A percentile compares a stretch with the other conserved stretches of the same genome.
Evolutionary conservation across 139 green algal genomes (phyloP).

Genomic region (Coccomyxa sp.): DNA sequence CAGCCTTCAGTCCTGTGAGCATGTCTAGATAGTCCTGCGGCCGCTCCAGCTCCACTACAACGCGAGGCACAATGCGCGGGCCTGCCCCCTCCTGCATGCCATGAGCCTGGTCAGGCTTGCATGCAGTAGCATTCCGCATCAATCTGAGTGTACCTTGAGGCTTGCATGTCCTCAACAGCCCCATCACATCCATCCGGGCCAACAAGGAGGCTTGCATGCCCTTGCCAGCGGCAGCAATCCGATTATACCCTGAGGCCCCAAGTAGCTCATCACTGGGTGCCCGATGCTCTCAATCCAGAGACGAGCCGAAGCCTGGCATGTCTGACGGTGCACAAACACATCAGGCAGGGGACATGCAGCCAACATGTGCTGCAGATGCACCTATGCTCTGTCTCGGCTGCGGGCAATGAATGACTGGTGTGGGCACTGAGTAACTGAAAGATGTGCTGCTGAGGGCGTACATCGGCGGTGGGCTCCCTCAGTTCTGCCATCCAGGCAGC

Average conservation of each 20-base stretch:
- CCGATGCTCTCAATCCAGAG: background rate
- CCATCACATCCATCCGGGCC: too few species aligned
- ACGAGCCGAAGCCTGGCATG: background rate
- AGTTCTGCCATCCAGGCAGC: slow-evolving; percentile 30
- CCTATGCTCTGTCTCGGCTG: background rate
- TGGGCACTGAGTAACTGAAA: background rate
- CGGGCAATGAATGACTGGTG: background rate
- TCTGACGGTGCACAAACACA: background rate
- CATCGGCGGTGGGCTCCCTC: background rate
- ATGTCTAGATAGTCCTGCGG: slow-evolving; percentile 8
- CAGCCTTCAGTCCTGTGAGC: slow-evolving; percentile 7
- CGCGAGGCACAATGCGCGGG: slow-evolving; percentile 32
- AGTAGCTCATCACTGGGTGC: too few species aligned
- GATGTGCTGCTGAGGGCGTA: background rate
- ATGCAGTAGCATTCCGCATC: background rate
- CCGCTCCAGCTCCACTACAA: slow-evolving; percentile 35
- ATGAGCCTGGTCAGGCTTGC: background rate
- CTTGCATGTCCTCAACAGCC: background rate
- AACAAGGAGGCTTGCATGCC: too few species aligned
- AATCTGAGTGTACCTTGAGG: background rate
- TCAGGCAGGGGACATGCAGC: too few species aligned
- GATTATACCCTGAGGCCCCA: too few species aligned
- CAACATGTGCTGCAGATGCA: background rate
- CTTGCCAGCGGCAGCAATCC: too few species aligned
- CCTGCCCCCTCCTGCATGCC: background rate